phyloP scores from a whole-genome alignment of 768 basidiomycete species.

The Mycena vitilis region DNA sequence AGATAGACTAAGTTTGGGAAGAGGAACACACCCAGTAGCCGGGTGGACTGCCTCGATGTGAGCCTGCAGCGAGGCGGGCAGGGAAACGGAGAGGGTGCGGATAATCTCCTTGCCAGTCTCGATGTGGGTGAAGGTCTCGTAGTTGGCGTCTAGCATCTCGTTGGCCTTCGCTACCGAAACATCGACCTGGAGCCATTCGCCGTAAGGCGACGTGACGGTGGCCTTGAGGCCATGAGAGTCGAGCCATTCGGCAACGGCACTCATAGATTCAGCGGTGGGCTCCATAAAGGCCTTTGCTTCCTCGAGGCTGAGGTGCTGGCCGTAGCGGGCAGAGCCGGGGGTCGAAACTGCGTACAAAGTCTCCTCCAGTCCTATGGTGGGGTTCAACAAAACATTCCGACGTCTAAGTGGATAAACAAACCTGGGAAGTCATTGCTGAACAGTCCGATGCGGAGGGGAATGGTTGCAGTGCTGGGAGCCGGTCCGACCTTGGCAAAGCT shows the following conservation, averaged over 20 bases:
- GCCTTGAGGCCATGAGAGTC: slow-evolving; percentile 54
- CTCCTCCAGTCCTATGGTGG: slow-evolving; percentile 42
- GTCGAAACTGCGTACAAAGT: slow-evolving; percentile 50
- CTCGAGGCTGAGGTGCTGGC: slow-evolving; percentile 53
- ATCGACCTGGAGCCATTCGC: slow-evolving; percentile 60
- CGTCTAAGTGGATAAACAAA: neutral
- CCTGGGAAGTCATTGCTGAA: slow-evolving; percentile 47
- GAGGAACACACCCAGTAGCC: slow-evolving; percentile 47
- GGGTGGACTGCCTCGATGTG: slow-evolving; percentile 65
- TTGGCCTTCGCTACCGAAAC: slow-evolving; percentile 60
- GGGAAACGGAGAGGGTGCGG: slow-evolving; percentile 60
- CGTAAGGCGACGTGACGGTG: slow-evolving; percentile 54
- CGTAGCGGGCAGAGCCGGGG: slow-evolving; percentile 48
- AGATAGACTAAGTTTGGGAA: slow-evolving; percentile 37
- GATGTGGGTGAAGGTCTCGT: slow-evolving; percentile 55
- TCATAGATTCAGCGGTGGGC: slow-evolving; percentile 53
- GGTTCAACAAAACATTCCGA: neutral
- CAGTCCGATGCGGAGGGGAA: slow-evolving; percentile 45
- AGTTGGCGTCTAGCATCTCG: slow-evolving; percentile 62
- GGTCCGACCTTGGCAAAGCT: slow-evolving; percentile 34
- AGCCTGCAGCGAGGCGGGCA: slow-evolving; percentile 56
- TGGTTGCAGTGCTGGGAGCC: slow-evolving; percentile 33
- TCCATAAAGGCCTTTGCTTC: slow-evolving; percentile 55
- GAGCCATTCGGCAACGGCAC: slow-evolving; percentile 51
- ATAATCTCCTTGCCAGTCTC: slow-evolving; percentile 52